phyloP scores from a whole-genome alignment of 306 rosid species.

The Inga laurina region DNA sequence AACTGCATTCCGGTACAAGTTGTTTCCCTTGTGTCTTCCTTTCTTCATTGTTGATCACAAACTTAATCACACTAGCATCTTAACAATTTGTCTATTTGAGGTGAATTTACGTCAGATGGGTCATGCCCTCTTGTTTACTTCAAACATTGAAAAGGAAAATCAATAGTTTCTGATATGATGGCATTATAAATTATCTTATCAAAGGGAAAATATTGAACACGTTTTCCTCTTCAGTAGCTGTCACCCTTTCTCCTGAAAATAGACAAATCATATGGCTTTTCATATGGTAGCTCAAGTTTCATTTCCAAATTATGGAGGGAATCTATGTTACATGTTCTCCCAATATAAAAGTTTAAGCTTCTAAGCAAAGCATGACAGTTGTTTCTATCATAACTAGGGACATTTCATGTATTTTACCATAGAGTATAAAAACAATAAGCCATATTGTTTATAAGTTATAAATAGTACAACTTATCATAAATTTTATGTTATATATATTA shows the following conservation, averaged over 20 bases:
- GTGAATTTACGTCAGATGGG: conserved; percentile 24
- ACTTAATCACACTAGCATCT: conserved; percentile 20
- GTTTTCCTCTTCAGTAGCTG: conserved; percentile 40
- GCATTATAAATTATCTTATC: conserved; percentile 36
- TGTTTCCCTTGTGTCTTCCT: conserved; percentile 24
- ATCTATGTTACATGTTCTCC: conserved; percentile 2
- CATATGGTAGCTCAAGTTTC: conserved; percentile 11
- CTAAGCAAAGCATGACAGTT: not conserved
- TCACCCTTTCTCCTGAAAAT: conserved; percentile 43
- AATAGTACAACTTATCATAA: no score
- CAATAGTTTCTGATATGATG: conserved; percentile 30
- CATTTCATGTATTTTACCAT: no score
- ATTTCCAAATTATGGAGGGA: not conserved
- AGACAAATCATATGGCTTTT: conserved; percentile 39
- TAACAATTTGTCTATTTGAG: conserved; percentile 27
- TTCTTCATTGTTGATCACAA: conserved; percentile 11
- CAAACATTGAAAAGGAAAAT: conserved; percentile 27
- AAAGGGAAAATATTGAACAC: conserved; percentile 30
- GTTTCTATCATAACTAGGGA: not conserved
- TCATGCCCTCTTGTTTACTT: conserved; percentile 31
- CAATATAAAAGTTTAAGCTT: not conserved
- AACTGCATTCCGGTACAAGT: conserved; percentile 20
- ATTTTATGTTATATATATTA: no score
- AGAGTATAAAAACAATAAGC: no score
- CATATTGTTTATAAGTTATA: no score